Evolutionary conservation across 2,329 filamentous ascomycete genomes (phyloP), one percentile per base, ranked within the genome.

Genomic region (Calonectria montana): DNA sequence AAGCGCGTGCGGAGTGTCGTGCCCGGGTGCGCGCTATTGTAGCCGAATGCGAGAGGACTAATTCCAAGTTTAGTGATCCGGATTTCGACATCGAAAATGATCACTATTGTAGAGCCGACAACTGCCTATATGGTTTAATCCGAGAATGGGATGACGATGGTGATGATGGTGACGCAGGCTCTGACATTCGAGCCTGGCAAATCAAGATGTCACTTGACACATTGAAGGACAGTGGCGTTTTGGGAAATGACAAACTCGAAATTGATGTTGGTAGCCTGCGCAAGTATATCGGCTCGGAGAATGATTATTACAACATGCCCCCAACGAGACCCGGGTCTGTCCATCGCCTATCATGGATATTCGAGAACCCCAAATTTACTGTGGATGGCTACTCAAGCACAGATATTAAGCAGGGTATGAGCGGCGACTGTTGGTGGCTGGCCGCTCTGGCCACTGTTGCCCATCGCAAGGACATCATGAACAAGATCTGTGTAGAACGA

Each of bases 391-490:
- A 80, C 72, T 82, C 83, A 13, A 80, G 81, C 48, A 83, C 84
- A 1, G 84, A 86, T 43, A 83, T 86, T 72, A 84, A 84, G 74
- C 85, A 87, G 68, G 85, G 85, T 23, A 73, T 72, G 12, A 88
- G 89, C 73, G 93, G 93, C 1, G 91, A 94, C 80, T 94, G 93
- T 82, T 94, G 93, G 92, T 91, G 93, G 80, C 87, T 94, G 80
- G 92, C 93, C 5, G 92, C 91, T 0, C 82, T 94, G 18, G 91
- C 91, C 23, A 93, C 92, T 0, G 88, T 94, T 75, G 91, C 90
- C 13, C 93, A 93, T 74, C 90, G 91, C 74, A 84, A 88, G 64
- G 90, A 88, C 2, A 81, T 94, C 37, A 92, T 94, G 77, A 87
- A 92, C 67, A 88, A 87, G 69, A 87, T 94, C 9, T 94, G 93